A percentile compares a stretch with the other conserved stretches of the same genome.
phyloP scores from a whole-genome alignment of 352 stramenopile species.

The Aphanomyces invadans region DNA sequence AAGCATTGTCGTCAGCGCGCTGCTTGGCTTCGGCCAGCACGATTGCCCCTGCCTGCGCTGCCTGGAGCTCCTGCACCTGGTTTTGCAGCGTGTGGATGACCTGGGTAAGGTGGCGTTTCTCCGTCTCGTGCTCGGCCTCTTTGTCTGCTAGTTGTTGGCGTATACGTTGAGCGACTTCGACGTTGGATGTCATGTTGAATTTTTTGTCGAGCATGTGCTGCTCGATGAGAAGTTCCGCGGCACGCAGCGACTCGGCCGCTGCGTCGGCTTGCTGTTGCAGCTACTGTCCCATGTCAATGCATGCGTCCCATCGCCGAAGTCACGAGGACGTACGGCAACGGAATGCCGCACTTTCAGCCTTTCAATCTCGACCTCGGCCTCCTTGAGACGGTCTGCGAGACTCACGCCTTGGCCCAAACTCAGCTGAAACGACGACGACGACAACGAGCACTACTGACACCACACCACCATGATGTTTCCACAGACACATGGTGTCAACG shows the following conservation, averaged over 20 bases:
- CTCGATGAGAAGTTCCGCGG: background rate
- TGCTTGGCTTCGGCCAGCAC: background rate
- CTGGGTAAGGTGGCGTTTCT: constrained; percentile 28
- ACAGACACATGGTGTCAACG: too few relatives aligned
- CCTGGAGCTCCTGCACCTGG: background rate
- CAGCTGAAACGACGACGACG: constrained; percentile 23
- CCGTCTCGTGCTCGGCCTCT: background rate
- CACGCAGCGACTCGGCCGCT: background rate
- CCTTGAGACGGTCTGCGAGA: constrained; percentile 32
- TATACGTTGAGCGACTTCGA: constrained; percentile 31
- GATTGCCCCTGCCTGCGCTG: background rate
- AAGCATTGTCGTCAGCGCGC: background rate
- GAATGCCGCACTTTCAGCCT: constrained; percentile 29
- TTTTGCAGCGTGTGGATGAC: constrained; percentile 30
- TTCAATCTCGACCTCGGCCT: constrained; percentile 47
- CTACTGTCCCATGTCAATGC: background rate
- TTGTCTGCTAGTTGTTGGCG: constrained; percentile 23
- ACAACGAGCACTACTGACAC: background rate
- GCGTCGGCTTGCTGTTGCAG: constrained; percentile 30
- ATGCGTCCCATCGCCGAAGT: background rate
- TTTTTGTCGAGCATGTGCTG: background rate
- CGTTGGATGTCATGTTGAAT: constrained; percentile 30
- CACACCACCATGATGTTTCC: too few relatives aligned
- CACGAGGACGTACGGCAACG: background rate
- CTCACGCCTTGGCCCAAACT: constrained; percentile 36